phyloP scores from a whole-genome alignment of 805 yeast genomes.

The Candida corydali region DNA sequence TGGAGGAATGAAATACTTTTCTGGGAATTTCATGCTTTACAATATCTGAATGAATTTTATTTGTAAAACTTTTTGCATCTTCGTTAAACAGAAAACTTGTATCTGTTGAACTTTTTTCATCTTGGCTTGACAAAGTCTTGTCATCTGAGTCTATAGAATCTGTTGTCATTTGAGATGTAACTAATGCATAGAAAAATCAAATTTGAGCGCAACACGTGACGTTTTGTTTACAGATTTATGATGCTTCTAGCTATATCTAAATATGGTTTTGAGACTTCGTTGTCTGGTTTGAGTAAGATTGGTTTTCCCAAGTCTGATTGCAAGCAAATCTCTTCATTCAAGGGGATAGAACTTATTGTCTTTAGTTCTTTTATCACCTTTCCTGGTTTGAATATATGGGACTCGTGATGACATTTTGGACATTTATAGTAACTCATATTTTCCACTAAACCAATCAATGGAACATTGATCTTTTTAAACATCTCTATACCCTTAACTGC shows the following conservation, averaged over 20 bases:
- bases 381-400: constrained; percentile 72
- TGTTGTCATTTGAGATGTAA: too few species aligned
- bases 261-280: constrained; percentile 42
- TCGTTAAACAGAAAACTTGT: too few species aligned
- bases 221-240: constrained; percentile 4
- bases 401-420: constrained; percentile 69
- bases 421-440: constrained; percentile 79
- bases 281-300: constrained; percentile 43
- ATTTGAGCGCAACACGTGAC: too few species aligned
- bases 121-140: too few species aligned
- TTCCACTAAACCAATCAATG: constrained; percentile 72
- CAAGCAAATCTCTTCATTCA: constrained; percentile 54
- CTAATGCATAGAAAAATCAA: too few species aligned
- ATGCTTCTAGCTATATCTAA: constrained; percentile 39
- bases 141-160: too few species aligned
- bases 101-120: too few species aligned
- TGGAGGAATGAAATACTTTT: constrained; percentile 81
- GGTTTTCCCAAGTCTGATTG: constrained; percentile 68
- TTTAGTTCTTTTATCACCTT: constrained; percentile 47
- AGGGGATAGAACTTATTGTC: constrained; percentile 64
- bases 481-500: constrained; percentile 76
- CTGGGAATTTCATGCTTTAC: constrained; percentile 87
- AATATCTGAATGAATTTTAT: too few species aligned
- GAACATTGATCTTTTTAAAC: constrained; percentile 69
- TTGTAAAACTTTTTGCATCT: too few species aligned